Evolutionary conservation across 306 rosid genomes (phyloP).

Genomic region (Malus asiatica): DNA sequence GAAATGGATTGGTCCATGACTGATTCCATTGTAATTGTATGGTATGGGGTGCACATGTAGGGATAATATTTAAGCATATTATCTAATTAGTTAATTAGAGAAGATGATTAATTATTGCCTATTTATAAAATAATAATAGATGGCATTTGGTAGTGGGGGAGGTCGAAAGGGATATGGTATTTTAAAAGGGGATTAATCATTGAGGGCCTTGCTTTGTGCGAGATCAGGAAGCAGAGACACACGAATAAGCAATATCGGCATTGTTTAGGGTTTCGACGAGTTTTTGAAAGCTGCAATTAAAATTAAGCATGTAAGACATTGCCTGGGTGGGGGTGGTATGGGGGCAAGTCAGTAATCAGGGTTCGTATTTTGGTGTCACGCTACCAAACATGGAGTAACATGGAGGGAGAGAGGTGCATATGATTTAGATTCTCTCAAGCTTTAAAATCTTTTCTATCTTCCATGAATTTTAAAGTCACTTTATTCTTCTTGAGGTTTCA

Average conservation of each 20-base stretch:
- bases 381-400: slow-evolving; percentile 17
- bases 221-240: slow-evolving; percentile 45
- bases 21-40: background rate
- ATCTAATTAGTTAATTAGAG: background rate
- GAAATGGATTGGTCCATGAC: background rate
- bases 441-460: background rate
- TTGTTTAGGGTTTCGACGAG: background rate
- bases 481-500: slow-evolving; percentile 6
- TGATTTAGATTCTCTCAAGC: background rate
- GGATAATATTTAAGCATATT: background rate
- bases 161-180: slow-evolving; percentile 8
- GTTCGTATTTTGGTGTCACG: background rate
- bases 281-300: background rate
- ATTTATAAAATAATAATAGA: background rate
- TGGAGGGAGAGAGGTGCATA: slow-evolving; percentile 5
- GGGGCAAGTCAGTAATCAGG: background rate
- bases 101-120: background rate
- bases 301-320: background rate
- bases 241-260: background rate
- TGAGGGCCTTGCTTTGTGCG: slow-evolving; percentile 31
- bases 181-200: slow-evolving; percentile 30
- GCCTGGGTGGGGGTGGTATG: slow-evolving; percentile 7
- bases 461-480: background rate
- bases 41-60: slow-evolving; percentile 37
- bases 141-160: background rate